Evolutionary conservation across 108 stramenopile species (phyloP), one percentile per base, ranked within the genome.

Genomic region (Fragilariopsis cylindrus): DNA sequence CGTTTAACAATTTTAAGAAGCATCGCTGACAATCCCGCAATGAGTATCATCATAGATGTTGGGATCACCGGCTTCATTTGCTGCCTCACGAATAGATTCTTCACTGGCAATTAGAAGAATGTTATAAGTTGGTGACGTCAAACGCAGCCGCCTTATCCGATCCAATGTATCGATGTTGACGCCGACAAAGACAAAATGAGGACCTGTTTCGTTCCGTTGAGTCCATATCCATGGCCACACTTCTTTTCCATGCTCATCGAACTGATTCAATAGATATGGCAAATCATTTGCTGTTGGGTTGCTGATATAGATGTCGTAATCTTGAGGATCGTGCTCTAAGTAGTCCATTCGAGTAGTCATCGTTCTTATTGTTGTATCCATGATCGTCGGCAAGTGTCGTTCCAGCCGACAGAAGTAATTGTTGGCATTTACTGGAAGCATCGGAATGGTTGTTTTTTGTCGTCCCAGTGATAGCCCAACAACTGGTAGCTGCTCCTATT

Each of bases 211-310:
- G 57, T 60, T 71, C 2, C 43, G 57, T 9, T 71, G 71, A 44
- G 57, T 58, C 71, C 71, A 71, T n/a, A 71, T 71, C 71, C 71
- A 71, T 4, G 71, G 71, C 71, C 71, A 71, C 18, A 71, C 71
- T 43, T 71, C 57, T 13, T 69, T 54, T 47, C 68, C 68, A 40
- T 52, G 52, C 53, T 69, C 52, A 52, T 69, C 68, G 68, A 54
- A 52, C 8, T 54, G 68, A 41, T 54, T 54, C 68, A 69, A 69
- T 12, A 52, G 68, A 45, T 43, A 63, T 47, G 62, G 62, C 7
- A 63, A n/a, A 63, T 63, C 62, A n/a, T 47, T n/a, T 4, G 62
- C 62, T 45, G 62, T 63, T 0, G 62, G 62, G 9, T 63, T 63
- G 43, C 45, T 44, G 0, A 63, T 63, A 15, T 63, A 63, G 41